Evolutionary conservation across 2,329 filamentous ascomycete species (phyloP), one percentile per base, ranked within the genome.

Genomic region (Ceratocystis ficicola): DNA sequence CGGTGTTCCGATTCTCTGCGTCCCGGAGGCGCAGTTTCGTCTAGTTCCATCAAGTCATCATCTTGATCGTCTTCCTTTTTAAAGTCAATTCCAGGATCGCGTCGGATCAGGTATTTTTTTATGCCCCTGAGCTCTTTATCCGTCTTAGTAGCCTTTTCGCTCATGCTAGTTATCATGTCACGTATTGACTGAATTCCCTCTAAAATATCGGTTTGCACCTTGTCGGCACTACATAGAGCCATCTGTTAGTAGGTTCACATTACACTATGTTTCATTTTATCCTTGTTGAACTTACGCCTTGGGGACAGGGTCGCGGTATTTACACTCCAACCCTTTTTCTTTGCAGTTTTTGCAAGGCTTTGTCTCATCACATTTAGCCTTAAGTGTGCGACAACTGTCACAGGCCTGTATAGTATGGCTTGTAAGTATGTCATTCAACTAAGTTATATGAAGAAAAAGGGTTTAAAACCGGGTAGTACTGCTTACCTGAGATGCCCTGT

Each of bases 361-460:
- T 10, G 86, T 86, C 77, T 96, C 91, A 71, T 95, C 90, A 73
- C 91, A 96, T 76, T 95, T 95, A 15, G 90, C 90, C 75, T 95
- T 96, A 48, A 93, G 82, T 68, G 88, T 83, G 67, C 91, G 86
- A 75, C 91, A 96, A 74, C 87, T 89, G 72, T 95, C 91, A 75
- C 94, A 99, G 46, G 94, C 94, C 86, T 95, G 71, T 55, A n/a
- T 46, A 44, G 28, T 44, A 25, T 36, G 25, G 15, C n/a, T 17
- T 20, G 67, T 72, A 68, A 71, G n/a, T 55, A 36, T 44, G 12
- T 10, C 36, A 41, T 41, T 41, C 36, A 12, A 41, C 3, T 10
- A 41, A 41, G 3, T 41, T 41, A 41, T 10, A 15, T 15, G 15
- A 12, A 15, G 10, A 12, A 41, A 41, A 41, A 15, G 2, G 36